A percentile compares a stretch with the other conserved stretches of the same genome.
Conservation (phyloP, 768 basidiomycete species). For the Hygrocybe coccinea region DNA sequence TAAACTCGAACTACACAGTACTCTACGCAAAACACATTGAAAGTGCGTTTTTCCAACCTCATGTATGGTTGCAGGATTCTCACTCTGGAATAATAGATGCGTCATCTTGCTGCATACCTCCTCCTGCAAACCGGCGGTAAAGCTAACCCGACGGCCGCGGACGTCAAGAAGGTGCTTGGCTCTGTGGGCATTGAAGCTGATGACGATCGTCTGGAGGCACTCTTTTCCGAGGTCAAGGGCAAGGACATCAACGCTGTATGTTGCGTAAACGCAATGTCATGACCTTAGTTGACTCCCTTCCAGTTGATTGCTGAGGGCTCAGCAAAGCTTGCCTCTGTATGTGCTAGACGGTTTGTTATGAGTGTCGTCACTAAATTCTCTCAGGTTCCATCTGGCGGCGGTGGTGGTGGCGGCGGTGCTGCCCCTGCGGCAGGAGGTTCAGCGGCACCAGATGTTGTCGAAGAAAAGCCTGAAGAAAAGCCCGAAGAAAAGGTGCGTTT, state of each 20-base stretch:
- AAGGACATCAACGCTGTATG: conserved; percentile 81
- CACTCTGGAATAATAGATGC: conserved; percentile 52
- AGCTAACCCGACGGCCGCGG: conserved; percentile 73
- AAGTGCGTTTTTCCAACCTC: conserved; percentile 27
- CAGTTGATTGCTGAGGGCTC: conserved; percentile 88
- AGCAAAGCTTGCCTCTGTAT: conserved; percentile 87
- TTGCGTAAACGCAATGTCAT: conserved; percentile 9
- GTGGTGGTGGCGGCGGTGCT: conserved; percentile 52
- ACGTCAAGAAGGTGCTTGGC: conserved; percentile 82
- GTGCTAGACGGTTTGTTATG: conserved; percentile 3
- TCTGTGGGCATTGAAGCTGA: conserved; percentile 89
- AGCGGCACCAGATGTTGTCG: conserved; percentile 57
- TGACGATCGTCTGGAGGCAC: conserved; percentile 68
- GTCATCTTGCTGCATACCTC: conserved; percentile 92
- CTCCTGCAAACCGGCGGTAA: conserved; percentile 96
- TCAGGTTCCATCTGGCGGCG: conserved; percentile 93
- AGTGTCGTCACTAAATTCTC: conserved; percentile 7
- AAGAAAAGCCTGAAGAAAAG: conserved; percentile 79
- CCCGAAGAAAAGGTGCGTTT: conserved; percentile 89
- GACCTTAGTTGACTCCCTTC: neutral
- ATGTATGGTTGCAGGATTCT: neutral
- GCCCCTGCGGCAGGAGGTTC: conserved; percentile 49
- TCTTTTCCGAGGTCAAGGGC: conserved; percentile 85
- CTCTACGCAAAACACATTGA: conserved; percentile 39
- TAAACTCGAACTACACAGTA: conserved; percentile 26